Evolutionary conservation across 208 protist species (phyloP), one percentile per base, ranked within the genome.

Genomic region (Leishmania tropica): DNA sequence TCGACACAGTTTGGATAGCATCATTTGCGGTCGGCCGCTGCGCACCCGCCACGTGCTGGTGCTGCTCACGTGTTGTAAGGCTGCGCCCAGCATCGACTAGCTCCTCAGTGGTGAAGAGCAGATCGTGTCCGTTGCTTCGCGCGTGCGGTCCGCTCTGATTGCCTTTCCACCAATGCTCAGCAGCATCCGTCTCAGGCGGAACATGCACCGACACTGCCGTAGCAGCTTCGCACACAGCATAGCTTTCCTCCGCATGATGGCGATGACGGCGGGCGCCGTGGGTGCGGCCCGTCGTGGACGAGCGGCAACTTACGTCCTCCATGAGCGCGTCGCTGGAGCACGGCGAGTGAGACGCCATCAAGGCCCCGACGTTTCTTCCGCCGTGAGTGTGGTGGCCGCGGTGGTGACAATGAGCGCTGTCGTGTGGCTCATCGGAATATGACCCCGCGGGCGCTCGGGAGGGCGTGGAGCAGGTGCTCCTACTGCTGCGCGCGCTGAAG

Each of bases 201-300:
- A 83, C 75, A 75, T 80, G 80, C 53, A 83, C 80, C 35, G 65
- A 76, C 37, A 80, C 80, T 11, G 80, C 75, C 2, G 48, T 40
- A 28, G n/a, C 42, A 10, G 48, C 31, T 21, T 60, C 72, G n/a
- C 21, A 45, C 2, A 45, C 24, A n/a, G 28, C 31, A 24, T 17
- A 13, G 31, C 48, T 58, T 76, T 53, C 72, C 72, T 31, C n/a
- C 31, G 28, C 15, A 60, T 60, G 47, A 31, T 42, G n/a, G 10
- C 48, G 6, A 42, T 40, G 51, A 8, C 48, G n/a, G 31, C 35
- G 51, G 31, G 48, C 28, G 21, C 40, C 8, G 45, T 56, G 21
- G 11, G 45, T 56, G 4, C 35, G 0, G 48, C 48, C 48, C 17
- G 72, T 42, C 48, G 31, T 60, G 48, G 19, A 62, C 15, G 11